Evolutionary conservation across 2,329 filamentous ascomycete species (phyloP).

Genomic region (Alternaria sp.): DNA sequence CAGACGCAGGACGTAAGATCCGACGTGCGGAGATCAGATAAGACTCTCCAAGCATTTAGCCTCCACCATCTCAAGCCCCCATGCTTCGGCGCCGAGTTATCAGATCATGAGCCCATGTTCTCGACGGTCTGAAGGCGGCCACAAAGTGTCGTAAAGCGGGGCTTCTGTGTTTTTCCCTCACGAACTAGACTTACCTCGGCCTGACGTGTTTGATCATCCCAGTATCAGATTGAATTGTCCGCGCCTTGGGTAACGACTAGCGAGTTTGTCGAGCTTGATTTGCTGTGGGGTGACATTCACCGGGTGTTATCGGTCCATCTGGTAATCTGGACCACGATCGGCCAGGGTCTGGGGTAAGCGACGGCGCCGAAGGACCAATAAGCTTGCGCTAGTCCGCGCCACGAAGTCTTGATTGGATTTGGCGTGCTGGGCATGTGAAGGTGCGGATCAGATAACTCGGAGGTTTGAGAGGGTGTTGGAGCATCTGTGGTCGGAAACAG

Average conservation of each 20-base stretch:
- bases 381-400: slow-evolving; percentile 18
- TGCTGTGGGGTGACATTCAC: slow-evolving; percentile 14
- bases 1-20: slow-evolving; percentile 1
- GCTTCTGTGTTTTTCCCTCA: background rate
- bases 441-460: slow-evolving; percentile 5
- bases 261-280: slow-evolving; percentile 10
- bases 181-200: background rate
- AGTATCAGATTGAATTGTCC: background rate
- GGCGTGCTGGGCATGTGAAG: slow-evolving; percentile 28
- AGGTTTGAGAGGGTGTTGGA: background rate
- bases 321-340: slow-evolving; percentile 36
- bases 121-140: background rate
- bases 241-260: background rate
- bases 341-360: slow-evolving; percentile 20
- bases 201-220: background rate
- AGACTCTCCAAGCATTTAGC: slow-evolving; percentile 9
- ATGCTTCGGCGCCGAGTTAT: slow-evolving; percentile 18
- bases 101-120: slow-evolving; percentile 26
- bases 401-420: slow-evolving; percentile 28
- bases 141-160: slow-evolving; percentile 14
- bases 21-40: slow-evolving; percentile 28
- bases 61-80: slow-evolving; percentile 6
- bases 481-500: background rate
- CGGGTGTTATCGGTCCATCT: slow-evolving; percentile 35
- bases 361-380: slow-evolving; percentile 16